Evolutionary conservation across 2,329 filamentous ascomycete species (phyloP), one percentile per base, ranked within the genome.

Genomic region (Fusarium nurragi): DNA sequence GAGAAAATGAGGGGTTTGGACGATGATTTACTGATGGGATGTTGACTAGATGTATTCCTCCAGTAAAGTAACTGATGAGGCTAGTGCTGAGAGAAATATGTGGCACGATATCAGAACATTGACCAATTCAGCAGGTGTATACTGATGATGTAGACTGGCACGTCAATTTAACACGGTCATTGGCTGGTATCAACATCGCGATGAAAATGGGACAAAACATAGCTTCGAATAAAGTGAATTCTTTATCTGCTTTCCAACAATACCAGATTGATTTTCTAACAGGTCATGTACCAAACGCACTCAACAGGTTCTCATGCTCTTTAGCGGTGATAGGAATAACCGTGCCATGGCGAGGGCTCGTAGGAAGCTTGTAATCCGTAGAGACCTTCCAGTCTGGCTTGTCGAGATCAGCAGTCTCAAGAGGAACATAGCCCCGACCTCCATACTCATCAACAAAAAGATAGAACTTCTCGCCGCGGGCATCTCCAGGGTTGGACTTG

Each of bases 391-490:
- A 85, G 8, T 70, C 56, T 0, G 83, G 83, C 13, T 79, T 81
- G 12, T 78, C 75, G 40, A 86, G 80, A 44, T 86, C 78, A 1
- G 69, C 63, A 0, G 84, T 84, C 73, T 84, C 81, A 1, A 86
- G 76, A 0, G 84, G 83, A 12, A 86, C 81, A 64, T 86, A 86
- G 1, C 83, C 83, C 5, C 83, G 77, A 5, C 77, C 79, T 3
- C 70, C 75, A 52, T 84, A 86, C 63, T 86, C 84, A 41, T 86
- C 83, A 0, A 85, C 81, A 41, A 86, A 85, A 1, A 86, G 79
- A 63, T 84, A 86, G 64, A 78, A 86, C 69, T 84, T 85, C 16
- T 84, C 76, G 10, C 83, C 83, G 50, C 84, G 76, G 5, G 78
- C 76, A 59, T 86, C 84, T 0, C 72, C 74, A 0, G 80, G 71